Base-by-base conservation (phyloP, 2,329 filamentous ascomycete genomes). In the Colletotrichum sublineola region DNA sequence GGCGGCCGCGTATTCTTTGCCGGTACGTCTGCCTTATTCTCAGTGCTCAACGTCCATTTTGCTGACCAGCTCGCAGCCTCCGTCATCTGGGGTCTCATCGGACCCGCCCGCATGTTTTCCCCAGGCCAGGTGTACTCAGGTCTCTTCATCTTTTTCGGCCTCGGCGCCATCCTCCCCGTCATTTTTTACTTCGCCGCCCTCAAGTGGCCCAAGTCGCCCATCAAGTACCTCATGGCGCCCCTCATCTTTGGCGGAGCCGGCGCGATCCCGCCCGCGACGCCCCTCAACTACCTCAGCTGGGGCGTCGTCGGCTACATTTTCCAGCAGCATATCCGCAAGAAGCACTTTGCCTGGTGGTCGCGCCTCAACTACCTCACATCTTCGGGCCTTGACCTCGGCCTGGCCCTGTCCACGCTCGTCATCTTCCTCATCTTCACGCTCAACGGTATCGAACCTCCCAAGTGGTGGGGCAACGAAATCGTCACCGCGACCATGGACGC, bases 251-350 rank as follows among this genome's bases (percentile, higher is more conserved):
- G 89, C 69, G 89, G 89, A 31, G 85, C 87, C 8, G 86, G 85
- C 0, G 74, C 82, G 44, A 90, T 92, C 75, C 90, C 89, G 2
- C 90, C 90, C 0, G 92, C 93, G 3, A 93, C 92, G 0, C 92
- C 92, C 0, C 87, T 94, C 71, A 94, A 93, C 81, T 94, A 93
- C 78, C 87, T 93, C 44, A 87, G 88, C n/a, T 94, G 92, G 92
- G 91, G 90, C 24, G 82, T 92, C 68, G 90, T 94, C 3, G 93
- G 92, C 40, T 90, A 89, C 75, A 74, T 92, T 42, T 94, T 94
- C 84, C 92, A 94, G 79, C 90, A 89, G 79, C 86, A 84, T 77
- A 88, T 94, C 78, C 90, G 90, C 80, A 88, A 88, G 77, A 85
- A 86, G 18, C 86, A 89, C 79, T 90, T 89, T 74, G 86, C 83